Percentiles rank a stretch among this genome's conserved stretches.
Evolutionary conservation across 2,329 filamentous ascomycete species (phyloP).

Genomic region (Penicillium janthinellum): DNA sequence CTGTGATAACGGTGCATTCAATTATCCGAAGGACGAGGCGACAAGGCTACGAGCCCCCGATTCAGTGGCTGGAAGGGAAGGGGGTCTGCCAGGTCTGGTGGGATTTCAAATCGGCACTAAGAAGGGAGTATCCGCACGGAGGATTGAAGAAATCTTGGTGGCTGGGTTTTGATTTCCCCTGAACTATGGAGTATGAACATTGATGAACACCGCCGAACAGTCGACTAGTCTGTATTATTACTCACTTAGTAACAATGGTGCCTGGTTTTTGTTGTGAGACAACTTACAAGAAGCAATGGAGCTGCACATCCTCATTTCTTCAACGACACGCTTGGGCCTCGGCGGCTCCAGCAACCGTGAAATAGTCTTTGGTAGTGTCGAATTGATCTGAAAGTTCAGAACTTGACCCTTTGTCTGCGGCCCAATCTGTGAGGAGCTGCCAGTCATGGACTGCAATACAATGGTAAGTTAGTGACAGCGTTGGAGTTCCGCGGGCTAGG

Average conservation of each 20-base stretch:
- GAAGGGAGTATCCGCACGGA: background rate
- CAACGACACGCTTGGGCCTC: background rate
- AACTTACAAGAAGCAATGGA: background rate
- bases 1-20: background rate
- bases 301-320: slow-evolving; percentile 11
- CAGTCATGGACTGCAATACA: background rate
- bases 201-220: no score
- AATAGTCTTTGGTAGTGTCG: slow-evolving; percentile 1
- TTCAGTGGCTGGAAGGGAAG: background rate
- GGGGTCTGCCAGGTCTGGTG: background rate
- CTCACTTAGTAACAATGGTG: no score
- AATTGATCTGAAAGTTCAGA: background rate
- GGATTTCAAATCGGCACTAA: slow-evolving; percentile 2
- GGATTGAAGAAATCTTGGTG: background rate
- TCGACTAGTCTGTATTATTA: no score
- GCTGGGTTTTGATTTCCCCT: background rate
- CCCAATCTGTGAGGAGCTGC: background rate
- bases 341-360: background rate
- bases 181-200: background rate
- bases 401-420: background rate
- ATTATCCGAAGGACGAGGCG: background rate
- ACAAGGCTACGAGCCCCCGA: background rate
- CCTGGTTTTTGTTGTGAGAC: background rate
- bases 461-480: no score
- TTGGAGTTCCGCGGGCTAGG: background rate